Evolutionary conservation across 495 filamentous ascomycete genomes (phyloP).

Genomic region (Aspergillus saccharolyticus): DNA sequence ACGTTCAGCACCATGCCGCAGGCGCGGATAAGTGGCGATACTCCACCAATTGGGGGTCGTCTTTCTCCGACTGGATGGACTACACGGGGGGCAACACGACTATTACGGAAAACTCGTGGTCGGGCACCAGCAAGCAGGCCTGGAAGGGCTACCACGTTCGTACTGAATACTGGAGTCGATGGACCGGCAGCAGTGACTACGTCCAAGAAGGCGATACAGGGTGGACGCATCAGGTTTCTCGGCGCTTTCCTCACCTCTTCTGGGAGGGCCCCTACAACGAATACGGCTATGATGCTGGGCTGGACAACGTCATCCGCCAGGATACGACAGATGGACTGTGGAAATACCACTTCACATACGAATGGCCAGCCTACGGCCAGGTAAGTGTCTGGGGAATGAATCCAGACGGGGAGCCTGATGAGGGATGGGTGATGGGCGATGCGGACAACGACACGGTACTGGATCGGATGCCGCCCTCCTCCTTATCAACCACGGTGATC

Average conservation of each 20-base stretch:
- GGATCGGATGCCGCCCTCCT: slow-evolving; percentile 58
- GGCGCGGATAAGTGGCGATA: slow-evolving; percentile 63
- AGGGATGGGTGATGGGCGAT: slow-evolving; percentile 54
- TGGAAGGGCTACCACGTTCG: slow-evolving; percentile 64
- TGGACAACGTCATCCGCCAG: slow-evolving; percentile 50
- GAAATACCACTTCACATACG: slow-evolving; percentile 57
- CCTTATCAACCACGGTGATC: slow-evolving; percentile 48
- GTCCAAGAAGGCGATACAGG: slow-evolving; percentile 56
- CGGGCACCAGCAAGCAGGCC: slow-evolving; percentile 52
- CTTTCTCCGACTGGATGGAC: slow-evolving; percentile 53
- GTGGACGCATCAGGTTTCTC: slow-evolving; percentile 28
- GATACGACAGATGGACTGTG: slow-evolving; percentile 46
- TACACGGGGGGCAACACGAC: slow-evolving; percentile 48
- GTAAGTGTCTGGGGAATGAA: slow-evolving; percentile 67
- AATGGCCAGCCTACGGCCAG: slow-evolving; percentile 60
- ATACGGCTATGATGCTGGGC: slow-evolving; percentile 62
- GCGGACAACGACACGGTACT: slow-evolving; percentile 56
- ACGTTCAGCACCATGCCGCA: slow-evolving; percentile 54
- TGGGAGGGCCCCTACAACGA: slow-evolving; percentile 61
- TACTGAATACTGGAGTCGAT: slow-evolving; percentile 61
- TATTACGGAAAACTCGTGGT: slow-evolving; percentile 46
- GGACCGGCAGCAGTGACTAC: slow-evolving; percentile 59
- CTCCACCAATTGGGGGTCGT: slow-evolving; percentile 54
- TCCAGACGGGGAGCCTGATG: slow-evolving; percentile 57
- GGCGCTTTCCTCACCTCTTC: slow-evolving; percentile 60